Evolutionary conservation across 768 basidiomycete species (phyloP).

Genomic region (Pleurotus pulmonarius): DNA sequence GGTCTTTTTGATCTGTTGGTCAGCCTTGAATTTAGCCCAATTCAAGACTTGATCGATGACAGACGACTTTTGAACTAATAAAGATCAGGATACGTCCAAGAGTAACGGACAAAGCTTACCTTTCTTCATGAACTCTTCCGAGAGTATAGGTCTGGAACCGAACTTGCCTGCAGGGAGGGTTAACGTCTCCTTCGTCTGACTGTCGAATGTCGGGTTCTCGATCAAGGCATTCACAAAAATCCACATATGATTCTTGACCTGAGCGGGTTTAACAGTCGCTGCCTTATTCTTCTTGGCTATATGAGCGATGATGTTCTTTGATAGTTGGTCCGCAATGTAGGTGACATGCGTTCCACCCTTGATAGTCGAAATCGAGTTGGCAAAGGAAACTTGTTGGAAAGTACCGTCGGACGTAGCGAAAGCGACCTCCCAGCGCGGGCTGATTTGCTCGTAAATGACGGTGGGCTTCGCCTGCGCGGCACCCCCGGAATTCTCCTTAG

Average conservation of each 20-base stretch:
- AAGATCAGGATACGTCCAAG: constrained; percentile 3
- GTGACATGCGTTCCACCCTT: constrained; percentile 96
- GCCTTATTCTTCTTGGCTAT: constrained; percentile 98
- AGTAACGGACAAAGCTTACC: constrained; percentile 40
- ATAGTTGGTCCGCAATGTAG: constrained; percentile 81
- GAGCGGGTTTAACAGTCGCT: constrained; percentile 87
- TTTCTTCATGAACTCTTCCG: constrained; percentile 96
- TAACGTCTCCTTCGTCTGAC: constrained; percentile 96
- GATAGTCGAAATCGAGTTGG: constrained; percentile 93
- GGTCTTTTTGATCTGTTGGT: constrained; percentile 93
- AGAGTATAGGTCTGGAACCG: constrained; percentile 77
- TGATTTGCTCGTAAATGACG: constrained; percentile 77
- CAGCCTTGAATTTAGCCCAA: constrained; percentile 97
- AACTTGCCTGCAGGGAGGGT: constrained; percentile 88
- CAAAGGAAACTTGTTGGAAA: constrained; percentile 94
- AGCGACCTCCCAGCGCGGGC: constrained; percentile 89
- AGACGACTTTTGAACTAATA: constrained; percentile 76
- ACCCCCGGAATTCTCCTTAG: constrained; percentile 70
- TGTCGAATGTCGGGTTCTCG: constrained; percentile 98
- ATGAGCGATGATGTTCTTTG: constrained; percentile 74
- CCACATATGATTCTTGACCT: constrained; percentile 98
- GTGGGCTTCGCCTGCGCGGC: constrained; percentile 73
- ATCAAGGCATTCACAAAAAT: constrained; percentile 94
- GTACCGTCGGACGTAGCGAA: constrained; percentile 92
- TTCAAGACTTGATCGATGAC: constrained; percentile 90